phyloP scores from a whole-genome alignment of 179 eudicot species.

The Patellifolia procumbens region DNA sequence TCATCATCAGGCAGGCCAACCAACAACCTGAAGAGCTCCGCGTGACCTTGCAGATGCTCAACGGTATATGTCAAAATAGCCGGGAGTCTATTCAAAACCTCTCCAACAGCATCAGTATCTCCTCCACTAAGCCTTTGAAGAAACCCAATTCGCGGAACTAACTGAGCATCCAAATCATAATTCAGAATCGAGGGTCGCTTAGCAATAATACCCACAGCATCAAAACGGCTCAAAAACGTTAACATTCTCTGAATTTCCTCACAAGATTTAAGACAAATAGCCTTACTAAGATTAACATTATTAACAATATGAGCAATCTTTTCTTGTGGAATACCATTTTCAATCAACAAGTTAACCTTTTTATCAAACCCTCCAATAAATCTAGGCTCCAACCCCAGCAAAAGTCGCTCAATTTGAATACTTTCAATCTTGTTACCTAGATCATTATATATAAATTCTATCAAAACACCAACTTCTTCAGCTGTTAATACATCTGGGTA shows the following conservation, averaged over 20 bases:
- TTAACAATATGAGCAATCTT: constrained; percentile 70
- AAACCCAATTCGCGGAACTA: constrained; percentile 67
- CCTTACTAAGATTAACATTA: constrained; percentile 63
- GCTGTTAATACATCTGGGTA: constrained; percentile 61
- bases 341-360: constrained; percentile 55
- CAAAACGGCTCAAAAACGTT: constrained; percentile 58
- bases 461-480: constrained; percentile 51
- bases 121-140: constrained; percentile 66
- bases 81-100: constrained; percentile 64
- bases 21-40: constrained; percentile 70
- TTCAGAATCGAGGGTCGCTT: constrained; percentile 64
- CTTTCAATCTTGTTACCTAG: constrained; percentile 48
- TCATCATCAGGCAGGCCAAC: constrained; percentile 66
- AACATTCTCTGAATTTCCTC: constrained; percentile 67
- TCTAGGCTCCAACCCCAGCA: constrained; percentile 48
- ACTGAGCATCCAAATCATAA: constrained; percentile 71
- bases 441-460: constrained; percentile 42
- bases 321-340: constrained; percentile 61
- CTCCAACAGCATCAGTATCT: constrained; percentile 53
- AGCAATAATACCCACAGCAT: constrained; percentile 61
- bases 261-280: constrained; percentile 55
- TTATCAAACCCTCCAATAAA: constrained; percentile 58
- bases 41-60: constrained; percentile 68
- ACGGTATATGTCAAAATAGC: constrained; percentile 63
- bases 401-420: constrained; percentile 60